phyloP scores from a whole-genome alignment of 129 eudicot species.

The Deinandra increscens region DNA sequence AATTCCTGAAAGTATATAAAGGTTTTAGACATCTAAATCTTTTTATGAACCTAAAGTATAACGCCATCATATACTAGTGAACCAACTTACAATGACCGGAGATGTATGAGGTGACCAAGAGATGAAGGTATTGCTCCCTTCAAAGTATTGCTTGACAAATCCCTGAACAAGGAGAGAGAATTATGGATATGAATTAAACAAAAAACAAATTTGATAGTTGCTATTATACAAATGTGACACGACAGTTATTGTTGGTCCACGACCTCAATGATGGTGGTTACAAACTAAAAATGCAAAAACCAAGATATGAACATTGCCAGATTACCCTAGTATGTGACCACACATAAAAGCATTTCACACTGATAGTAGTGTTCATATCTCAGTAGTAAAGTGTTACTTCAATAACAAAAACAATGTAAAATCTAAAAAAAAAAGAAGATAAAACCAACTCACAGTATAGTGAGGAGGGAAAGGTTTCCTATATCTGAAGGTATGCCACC shows the following conservation, averaged over 20 bases:
- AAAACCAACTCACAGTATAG: slow-evolving; percentile 65
- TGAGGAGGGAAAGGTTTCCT: slow-evolving; percentile 73
- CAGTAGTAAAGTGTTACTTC: background rate
- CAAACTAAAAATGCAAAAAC: too few relatives aligned
- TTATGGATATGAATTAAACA: background rate
- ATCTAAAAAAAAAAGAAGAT: slow-evolving; percentile 1
- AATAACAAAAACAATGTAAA: slow-evolving; percentile 1
- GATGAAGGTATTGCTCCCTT: slow-evolving; percentile 93
- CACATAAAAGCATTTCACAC: background rate
- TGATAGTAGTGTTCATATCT: background rate
- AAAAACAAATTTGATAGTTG: background rate
- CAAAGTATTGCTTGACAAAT: slow-evolving; percentile 83
- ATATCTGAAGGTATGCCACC: slow-evolving; percentile 90
- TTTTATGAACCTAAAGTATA: background rate
- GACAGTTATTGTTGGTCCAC: too few relatives aligned
- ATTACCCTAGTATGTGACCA: background rate
- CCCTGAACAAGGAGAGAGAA: slow-evolving; percentile 37
- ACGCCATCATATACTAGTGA: too few relatives aligned
- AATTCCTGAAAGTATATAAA: slow-evolving; percentile 47
- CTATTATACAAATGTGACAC: too few relatives aligned
- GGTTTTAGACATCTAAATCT: background rate
- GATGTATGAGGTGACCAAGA: slow-evolving; percentile 72
- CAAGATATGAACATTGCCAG: background rate
- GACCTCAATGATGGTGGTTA: too few relatives aligned
- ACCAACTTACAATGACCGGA: slow-evolving; percentile 64